Evolutionary conservation across 176 grass and related monocot species (phyloP), one percentile per base, ranked within the genome.

Genomic region (Hordeum vulgare): DNA sequence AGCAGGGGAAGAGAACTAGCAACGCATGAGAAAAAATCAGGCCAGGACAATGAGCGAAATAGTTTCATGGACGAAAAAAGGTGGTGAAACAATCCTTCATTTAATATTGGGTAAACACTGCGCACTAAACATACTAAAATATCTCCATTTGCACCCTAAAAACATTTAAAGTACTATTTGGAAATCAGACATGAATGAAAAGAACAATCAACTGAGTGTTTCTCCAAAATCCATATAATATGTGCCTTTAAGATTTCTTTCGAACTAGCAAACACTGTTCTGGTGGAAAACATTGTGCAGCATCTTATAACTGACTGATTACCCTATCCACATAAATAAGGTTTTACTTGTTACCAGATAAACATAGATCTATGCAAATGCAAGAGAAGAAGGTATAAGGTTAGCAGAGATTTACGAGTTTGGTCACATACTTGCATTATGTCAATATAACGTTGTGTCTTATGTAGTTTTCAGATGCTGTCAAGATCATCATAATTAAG

Each of bases 401-500:
- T 11, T 81, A 68, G 8, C 80, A 25, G 14, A 21, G 51, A 27
- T 82, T 27, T 40, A 71, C 20, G 57, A 76, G 54, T 72, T 44
- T 42, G 45, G 18, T 61, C 8, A 61, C 80, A 74, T 83, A 91
- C 90, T 60, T 89, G 86, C 68, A 97, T 93, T 74, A 91, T 93
- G 73, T 93, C 91, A 82, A 74, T 91, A 80, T 93, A 96, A 56
- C 86, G 73, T 36, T 91, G 89, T 56, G 84, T 78, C 81, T 89
- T 93, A 40, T 91, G 86, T 63, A 91, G 86, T 45, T 97, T 91
- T 75, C 86, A 93, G 58, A 97, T 86, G 77, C 89, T 93, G 53
- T 88, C 89, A 41, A 93, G 81, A 73, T 91, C 91, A 20, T 90
- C 83, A 78, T 81, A 92, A 45, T 90, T 89, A 41, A 93, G 91